A percentile compares a stretch with the other conserved stretches of the same genome.
phyloP scores from a whole-genome alignment of 2,329 filamentous ascomycete genomes.

The Penicillium psychrosexuale region DNA sequence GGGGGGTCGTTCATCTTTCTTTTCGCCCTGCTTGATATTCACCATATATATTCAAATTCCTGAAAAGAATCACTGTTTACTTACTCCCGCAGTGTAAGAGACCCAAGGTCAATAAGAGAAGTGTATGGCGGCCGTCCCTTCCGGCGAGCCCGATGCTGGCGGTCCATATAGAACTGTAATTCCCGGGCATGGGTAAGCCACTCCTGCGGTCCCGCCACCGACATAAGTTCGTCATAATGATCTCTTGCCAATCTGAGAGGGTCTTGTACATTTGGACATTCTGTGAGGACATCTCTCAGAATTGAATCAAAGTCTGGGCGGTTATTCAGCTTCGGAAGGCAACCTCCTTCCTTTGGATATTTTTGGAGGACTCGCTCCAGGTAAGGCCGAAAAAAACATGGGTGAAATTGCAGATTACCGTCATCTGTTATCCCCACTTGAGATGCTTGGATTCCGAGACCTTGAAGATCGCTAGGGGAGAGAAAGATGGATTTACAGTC shows the following conservation, averaged over 20 bases:
- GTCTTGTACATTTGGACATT: background rate
- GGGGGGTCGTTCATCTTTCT: background rate
- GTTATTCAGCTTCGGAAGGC: background rate
- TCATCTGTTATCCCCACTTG: background rate
- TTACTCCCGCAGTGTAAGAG: background rate
- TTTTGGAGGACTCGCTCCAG: background rate
- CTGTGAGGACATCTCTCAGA: background rate
- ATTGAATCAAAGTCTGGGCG: slow-evolving; percentile 1
- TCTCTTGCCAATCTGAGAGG: background rate
- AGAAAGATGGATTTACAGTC: background rate
- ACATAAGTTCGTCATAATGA: background rate
- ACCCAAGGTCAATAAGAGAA: background rate
- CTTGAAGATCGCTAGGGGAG: background rate
- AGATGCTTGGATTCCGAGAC: slow-evolving; percentile 1
- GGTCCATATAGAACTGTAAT: background rate
- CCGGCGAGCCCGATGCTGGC: background rate
- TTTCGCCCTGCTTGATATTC: background rate
- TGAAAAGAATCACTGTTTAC: background rate
- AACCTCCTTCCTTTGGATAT: background rate
- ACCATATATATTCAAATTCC: background rate
- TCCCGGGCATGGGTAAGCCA: background rate
- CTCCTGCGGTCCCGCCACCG: background rate
- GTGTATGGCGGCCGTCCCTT: background rate
- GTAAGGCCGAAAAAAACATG: slow-evolving; percentile 3
- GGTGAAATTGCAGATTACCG: background rate